Evolutionary conservation across 2,329 filamentous ascomycete species (phyloP).

Genomic region (Cadophora gregata): DNA sequence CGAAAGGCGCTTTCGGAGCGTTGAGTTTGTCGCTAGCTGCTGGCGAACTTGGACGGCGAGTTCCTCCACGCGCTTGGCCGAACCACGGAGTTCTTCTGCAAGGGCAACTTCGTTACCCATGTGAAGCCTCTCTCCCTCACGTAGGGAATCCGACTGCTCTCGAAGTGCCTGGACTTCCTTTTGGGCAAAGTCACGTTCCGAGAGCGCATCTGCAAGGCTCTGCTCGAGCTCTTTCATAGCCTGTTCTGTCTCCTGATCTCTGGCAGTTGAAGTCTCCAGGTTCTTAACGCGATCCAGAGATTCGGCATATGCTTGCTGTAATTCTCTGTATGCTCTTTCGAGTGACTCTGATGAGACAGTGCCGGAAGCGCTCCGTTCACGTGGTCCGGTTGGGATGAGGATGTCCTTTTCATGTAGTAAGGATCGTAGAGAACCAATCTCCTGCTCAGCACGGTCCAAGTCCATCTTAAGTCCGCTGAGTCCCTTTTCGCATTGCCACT

Average conservation of each 20-base stretch:
- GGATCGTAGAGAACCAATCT: constrained; percentile 81
- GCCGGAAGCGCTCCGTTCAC: constrained; percentile 52
- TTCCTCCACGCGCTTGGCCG: constrained; percentile 78
- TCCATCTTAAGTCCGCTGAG: constrained; percentile 92
- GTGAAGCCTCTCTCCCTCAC: constrained; percentile 60
- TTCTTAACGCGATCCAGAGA: constrained; percentile 70
- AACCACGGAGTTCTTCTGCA: constrained; percentile 72
- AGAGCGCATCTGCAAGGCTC: constrained; percentile 71
- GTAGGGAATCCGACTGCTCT: constrained; percentile 63
- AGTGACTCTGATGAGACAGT: constrained; percentile 74
- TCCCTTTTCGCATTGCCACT: constrained; percentile 95
- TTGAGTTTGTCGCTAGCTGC: constrained; percentile 79
- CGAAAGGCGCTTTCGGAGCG: constrained; percentile 76
- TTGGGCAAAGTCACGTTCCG: constrained; percentile 74
- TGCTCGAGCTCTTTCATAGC: constrained; percentile 71
- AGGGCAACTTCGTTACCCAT: constrained; percentile 67
- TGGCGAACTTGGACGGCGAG: constrained; percentile 79
- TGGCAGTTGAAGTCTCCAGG: constrained; percentile 58
- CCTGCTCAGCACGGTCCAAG: constrained; percentile 91
- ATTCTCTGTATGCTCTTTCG: constrained; percentile 73
- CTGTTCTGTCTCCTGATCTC: constrained; percentile 64
- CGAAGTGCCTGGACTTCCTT: constrained; percentile 68
- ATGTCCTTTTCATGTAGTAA: constrained; percentile 86
- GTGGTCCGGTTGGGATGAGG: constrained; percentile 64
- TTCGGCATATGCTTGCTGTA: constrained; percentile 73